Conservation (phyloP, 345 rosid genomes). For the Psidium guajava region DNA sequence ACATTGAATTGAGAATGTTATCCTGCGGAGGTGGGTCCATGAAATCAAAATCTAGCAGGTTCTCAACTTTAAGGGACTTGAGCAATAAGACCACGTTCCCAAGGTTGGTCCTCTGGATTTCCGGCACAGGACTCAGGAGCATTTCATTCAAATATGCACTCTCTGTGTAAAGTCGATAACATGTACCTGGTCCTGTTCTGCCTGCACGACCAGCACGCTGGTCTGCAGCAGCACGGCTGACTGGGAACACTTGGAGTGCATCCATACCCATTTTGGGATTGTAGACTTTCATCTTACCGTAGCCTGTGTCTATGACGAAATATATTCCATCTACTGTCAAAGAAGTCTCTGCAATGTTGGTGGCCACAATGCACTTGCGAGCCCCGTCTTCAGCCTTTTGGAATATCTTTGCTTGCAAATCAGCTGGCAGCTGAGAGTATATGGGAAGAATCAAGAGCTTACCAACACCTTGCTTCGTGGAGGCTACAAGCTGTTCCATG, state of each 20-base stretch:
- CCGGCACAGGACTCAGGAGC: conserved; percentile 89
- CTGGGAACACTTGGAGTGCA: conserved; percentile 93
- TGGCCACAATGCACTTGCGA: conserved; percentile 95
- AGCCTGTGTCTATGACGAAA: conserved; percentile 90
- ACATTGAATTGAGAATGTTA: conserved; percentile 95
- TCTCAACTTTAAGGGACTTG: conserved; percentile 82
- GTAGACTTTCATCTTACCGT: conserved; percentile 95
- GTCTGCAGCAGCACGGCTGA: conserved; percentile 94
- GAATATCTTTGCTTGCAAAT: conserved; percentile 94
- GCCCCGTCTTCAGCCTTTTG: conserved; percentile 94
- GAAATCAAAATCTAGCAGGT: conserved; percentile 89
- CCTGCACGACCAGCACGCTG: conserved; percentile 99
- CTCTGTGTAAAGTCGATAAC: conserved; percentile 89
- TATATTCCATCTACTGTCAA: conserved; percentile 93
- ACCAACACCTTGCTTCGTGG: conserved; percentile 57
- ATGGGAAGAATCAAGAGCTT: conserved; percentile 88
- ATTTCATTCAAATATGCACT: conserved; percentile 83
- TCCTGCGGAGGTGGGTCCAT: conserved; percentile 99
- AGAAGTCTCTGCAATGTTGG: conserved; percentile 97
- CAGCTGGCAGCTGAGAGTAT: conserved; percentile 97
- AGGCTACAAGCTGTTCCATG: conserved; percentile 71
- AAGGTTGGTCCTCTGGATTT: conserved; percentile 96
- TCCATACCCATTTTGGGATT: conserved; percentile 99
- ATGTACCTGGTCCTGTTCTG: conserved; percentile 97
- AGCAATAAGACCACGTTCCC: conserved; percentile 91